Evolutionary conservation across 2,329 filamentous ascomycete genomes (phyloP), one percentile per base, ranked within the genome.

Genomic region (Aureobasidium lini): DNA sequence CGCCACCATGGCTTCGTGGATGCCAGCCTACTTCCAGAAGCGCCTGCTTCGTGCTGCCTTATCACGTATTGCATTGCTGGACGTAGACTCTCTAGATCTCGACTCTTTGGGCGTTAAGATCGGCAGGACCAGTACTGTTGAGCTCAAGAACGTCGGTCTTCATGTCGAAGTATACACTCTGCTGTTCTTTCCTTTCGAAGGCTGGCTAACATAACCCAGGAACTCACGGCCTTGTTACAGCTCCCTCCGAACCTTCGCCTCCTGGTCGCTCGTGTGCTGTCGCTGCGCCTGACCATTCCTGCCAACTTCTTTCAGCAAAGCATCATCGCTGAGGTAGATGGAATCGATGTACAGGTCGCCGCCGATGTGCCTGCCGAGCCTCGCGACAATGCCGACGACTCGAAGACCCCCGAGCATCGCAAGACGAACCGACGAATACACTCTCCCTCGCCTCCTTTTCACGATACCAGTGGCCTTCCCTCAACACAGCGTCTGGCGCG

Each of bases 291-390:
- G 57, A 95, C 88, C 7, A 81, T 97, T 53, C 90, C 93, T 11
- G 86, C 94, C 70, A 90, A 96, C 72, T 86, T 96, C 64, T 91
- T 92, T 72, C 87, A 85, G 57, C 92, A 87, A 65, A 86, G 90
- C 31, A 95, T 97, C 69, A 79, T 83, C 32, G 84, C 93, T 66
- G 89, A 96, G 69, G 81, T 93, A 23, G 85, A 93, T 66, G 91
- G 90, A 18, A 84, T 96, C 62, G 83, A 92, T 64, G 81, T 95
- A 34, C 81, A 85, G 15, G 63, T 68, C 15, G 60, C 44, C 5
- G 52, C 71, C 43, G 60, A 66, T 32, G 64, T 66, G 50, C 16
- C 53, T 18, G 60, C 48, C 11, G 40, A 44, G 6, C 10, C 37
- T 10, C n/a, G n/a, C 18, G 48, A 59, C 31, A 18, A 16, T 31